Evolutionary conservation across 352 stramenopile genomes (phyloP).

Genomic region (Pythium grandisporangium): DNA sequence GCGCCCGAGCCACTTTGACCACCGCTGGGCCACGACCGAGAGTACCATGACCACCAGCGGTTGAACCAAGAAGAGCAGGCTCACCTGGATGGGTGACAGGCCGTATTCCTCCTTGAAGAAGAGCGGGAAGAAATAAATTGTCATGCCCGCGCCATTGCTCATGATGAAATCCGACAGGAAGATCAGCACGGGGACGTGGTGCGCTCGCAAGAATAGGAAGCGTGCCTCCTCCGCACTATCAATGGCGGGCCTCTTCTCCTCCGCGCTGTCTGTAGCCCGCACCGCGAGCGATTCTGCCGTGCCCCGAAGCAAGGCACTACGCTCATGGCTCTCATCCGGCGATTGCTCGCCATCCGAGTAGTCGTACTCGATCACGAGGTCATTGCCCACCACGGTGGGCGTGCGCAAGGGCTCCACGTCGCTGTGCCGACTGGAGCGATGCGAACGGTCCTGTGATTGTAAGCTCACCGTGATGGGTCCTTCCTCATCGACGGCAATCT

Average conservation of each 20-base stretch:
- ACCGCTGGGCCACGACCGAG: constrained; percentile 33
- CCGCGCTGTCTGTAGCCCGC: constrained; percentile 8
- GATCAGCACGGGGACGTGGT: constrained; percentile 58
- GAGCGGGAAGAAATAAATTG: constrained; percentile 77
- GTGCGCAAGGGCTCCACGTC: constrained; percentile 26
- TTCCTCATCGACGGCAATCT: neutral
- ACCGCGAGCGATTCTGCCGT: neutral
- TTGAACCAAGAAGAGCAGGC: constrained; percentile 51
- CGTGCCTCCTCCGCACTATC: too few relatives aligned
- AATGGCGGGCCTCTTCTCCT: constrained; percentile 11
- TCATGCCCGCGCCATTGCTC: constrained; percentile 80
- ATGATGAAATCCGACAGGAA: constrained; percentile 79
- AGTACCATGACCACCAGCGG: constrained; percentile 61
- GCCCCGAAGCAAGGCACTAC: neutral
- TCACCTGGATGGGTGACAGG: constrained; percentile 66
- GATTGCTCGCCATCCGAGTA: constrained; percentile 40
- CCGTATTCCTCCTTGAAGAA: constrained; percentile 80
- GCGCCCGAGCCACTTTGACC: constrained; percentile 38
- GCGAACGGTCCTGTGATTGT: neutral
- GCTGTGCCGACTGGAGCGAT: constrained; percentile 6
- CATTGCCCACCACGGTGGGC: constrained; percentile 44
- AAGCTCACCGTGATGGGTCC: neutral
- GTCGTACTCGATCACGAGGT: constrained; percentile 60
- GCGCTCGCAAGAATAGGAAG: constrained; percentile 56
- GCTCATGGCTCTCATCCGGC: neutral